These are phyloP conservation scores for Aspergillus kassunensis DNA, from an alignment of 495 filamentous ascomycete species.

Conservation along the genomic window DNA sequence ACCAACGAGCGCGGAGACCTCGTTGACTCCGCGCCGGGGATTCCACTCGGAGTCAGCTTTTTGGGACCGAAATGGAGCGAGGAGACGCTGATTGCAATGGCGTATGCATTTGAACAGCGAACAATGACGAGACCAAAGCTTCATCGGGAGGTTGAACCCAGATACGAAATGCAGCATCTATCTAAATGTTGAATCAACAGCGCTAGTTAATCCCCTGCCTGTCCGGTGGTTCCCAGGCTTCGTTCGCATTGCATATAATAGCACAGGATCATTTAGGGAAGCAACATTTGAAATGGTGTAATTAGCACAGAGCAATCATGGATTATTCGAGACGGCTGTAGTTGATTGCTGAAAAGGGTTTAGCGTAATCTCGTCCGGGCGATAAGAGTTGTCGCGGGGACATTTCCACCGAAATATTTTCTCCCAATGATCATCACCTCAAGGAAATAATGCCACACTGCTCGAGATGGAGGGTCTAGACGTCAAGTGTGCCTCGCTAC, in stretches of 20 bases:
- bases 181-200: background rate
- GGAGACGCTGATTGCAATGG: slow-evolving; percentile 56
- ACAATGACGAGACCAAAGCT: slow-evolving; percentile 48
- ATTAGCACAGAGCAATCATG: no score
- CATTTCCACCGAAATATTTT: background rate
- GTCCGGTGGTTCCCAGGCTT: no score
- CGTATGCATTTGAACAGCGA: slow-evolving; percentile 65
- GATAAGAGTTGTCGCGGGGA: slow-evolving; percentile 13
- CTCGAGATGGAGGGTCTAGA: slow-evolving; percentile 23
- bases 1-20: slow-evolving; percentile 36
- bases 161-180: slow-evolving; percentile 44
- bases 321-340: no score
- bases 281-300: no score
- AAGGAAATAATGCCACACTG: no score
- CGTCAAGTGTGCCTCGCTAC: slow-evolving; percentile 35
- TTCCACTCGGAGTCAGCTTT: slow-evolving; percentile 59
- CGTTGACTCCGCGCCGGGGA: slow-evolving; percentile 41
- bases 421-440: background rate
- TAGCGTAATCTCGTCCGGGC: background rate
- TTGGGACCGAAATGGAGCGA: slow-evolving; percentile 55
- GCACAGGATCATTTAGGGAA: no score
- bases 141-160: slow-evolving; percentile 46
- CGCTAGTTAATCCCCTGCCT: no score
- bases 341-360: background rate
- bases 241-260: no score